Conservation (phyloP, 1,284 basidiomycete species). For the Acaromyces ingoldii region DNA sequence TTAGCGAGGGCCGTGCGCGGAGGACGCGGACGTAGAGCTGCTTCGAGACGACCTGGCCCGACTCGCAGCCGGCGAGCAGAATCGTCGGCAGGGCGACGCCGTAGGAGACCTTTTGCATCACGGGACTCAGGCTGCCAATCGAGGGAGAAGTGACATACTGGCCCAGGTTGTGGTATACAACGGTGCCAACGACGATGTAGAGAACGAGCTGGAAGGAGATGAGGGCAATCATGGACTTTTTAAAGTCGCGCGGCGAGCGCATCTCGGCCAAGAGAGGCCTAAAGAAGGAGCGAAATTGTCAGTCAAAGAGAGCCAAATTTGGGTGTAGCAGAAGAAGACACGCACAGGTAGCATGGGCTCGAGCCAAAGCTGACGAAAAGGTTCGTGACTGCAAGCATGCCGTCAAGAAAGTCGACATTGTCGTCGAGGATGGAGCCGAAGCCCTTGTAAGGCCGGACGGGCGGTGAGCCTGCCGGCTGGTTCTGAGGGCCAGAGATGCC, state of each 20-base stretch:
- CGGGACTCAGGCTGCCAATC: constrained; percentile 26
- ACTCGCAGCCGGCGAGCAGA: constrained; percentile 57
- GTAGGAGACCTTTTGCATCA: constrained; percentile 34
- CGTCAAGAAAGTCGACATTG: constrained; percentile 30
- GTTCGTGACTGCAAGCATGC: constrained; percentile 32
- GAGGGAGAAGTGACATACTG: constrained; percentile 42
- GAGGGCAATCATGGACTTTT: constrained; percentile 25
- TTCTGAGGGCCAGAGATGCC: constrained; percentile 34
- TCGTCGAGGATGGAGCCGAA: constrained; percentile 30
- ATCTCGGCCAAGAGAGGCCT: constrained; percentile 45
- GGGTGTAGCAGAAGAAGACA: no score
- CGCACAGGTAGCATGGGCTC: constrained; percentile 32
- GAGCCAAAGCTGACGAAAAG: constrained; percentile 38
- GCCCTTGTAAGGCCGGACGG: constrained; percentile 21
- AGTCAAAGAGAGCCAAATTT: no score
- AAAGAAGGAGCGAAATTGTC: no score
- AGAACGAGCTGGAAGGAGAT: constrained; percentile 32
- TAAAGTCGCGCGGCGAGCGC: constrained; percentile 33
- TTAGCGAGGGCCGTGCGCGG: constrained; percentile 61
- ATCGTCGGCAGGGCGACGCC: constrained; percentile 45
- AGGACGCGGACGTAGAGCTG: constrained; percentile 62
- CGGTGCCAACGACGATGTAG: constrained; percentile 18
- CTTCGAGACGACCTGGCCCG: constrained; percentile 60
- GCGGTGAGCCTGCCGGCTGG: constrained; percentile 16
- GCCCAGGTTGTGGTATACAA: constrained; percentile 41